These are phyloP conservation scores for Agarophyton chilense DNA, from an alignment of 23 red algal species.

Conservation along the genomic window DNA sequence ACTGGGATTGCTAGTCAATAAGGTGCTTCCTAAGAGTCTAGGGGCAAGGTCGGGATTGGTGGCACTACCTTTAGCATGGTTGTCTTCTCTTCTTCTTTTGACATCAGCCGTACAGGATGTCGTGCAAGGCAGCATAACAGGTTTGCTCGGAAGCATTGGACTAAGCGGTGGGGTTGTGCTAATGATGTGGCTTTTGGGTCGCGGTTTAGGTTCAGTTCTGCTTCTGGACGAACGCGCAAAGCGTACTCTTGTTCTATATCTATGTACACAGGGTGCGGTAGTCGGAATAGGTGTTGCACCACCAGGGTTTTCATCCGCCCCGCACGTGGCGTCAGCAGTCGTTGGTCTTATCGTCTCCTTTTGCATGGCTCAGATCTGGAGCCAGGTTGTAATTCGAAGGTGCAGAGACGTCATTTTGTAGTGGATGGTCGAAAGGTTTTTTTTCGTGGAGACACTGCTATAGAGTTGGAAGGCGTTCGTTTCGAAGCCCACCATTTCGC, in stretches of 20 bases:
- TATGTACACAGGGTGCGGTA: constrained; percentile 62
- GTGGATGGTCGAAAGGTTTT: constrained; percentile 14
- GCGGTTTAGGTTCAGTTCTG: constrained; percentile 36
- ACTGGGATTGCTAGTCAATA: constrained; percentile 24
- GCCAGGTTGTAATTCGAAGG: constrained; percentile 52
- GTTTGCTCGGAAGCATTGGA: constrained; percentile 45
- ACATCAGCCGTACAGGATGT: constrained; percentile 37
- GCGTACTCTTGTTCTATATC: constrained; percentile 65
- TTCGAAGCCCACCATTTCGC: constrained; percentile 33
- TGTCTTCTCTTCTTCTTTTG: constrained; percentile 36
- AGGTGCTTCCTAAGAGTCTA: not conserved
- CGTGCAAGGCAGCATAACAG: constrained; percentile 18
- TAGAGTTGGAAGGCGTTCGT: not conserved
- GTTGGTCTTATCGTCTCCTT: constrained; percentile 28
- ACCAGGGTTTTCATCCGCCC: constrained; percentile 37
- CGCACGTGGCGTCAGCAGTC: constrained; percentile 35
- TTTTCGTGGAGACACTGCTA: not conserved
- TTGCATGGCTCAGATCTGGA: constrained; percentile 49
- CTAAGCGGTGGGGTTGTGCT: constrained; percentile 53
- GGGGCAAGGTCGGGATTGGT: constrained; percentile 22
- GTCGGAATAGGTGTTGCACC: constrained; percentile 54
- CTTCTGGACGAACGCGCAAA: constrained; percentile 58
- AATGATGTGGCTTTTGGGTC: constrained; percentile 59
- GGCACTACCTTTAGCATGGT: constrained; percentile 46
- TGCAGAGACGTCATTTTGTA: constrained; percentile 50